Evolutionary conservation across 805 yeast genomes (phyloP).

Genomic region (Monosporozyma aerobia): DNA sequence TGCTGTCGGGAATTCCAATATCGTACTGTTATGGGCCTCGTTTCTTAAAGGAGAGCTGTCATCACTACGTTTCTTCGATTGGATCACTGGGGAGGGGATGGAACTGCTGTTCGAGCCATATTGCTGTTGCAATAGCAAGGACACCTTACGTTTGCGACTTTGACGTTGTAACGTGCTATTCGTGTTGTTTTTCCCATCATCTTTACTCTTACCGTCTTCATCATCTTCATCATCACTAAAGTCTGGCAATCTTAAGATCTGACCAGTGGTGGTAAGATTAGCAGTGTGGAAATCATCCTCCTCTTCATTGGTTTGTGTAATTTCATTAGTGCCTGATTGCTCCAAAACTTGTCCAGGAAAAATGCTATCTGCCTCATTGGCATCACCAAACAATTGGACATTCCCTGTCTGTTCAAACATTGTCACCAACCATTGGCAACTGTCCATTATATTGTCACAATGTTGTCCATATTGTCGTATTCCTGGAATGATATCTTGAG

Average conservation of each 20-base stretch:
- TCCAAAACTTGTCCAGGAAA: slow-evolving; percentile 2
- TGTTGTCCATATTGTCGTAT: slow-evolving; percentile 50
- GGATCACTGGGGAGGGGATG: slow-evolving; percentile 18
- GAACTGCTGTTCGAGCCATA: slow-evolving; percentile 28
- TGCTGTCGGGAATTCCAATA: slow-evolving; percentile 2
- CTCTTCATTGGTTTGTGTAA: not conserved
- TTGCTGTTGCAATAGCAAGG: slow-evolving; percentile 26
- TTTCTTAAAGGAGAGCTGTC: slow-evolving; percentile 5
- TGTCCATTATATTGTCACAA: slow-evolving; percentile 54
- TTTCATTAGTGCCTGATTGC: not conserved
- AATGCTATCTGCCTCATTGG: not conserved
- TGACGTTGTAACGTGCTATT: slow-evolving; percentile 26
- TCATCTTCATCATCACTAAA: slow-evolving; percentile 23
- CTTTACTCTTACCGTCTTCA: slow-evolving; percentile 7
- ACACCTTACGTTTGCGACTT: slow-evolving; percentile 25
- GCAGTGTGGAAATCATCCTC: slow-evolving; percentile 16
- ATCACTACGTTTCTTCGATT: not conserved
- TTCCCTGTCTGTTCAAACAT: slow-evolving; percentile 70
- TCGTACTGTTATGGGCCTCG: not conserved
- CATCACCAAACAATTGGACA: slow-evolving; percentile 36
- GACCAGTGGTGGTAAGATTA: slow-evolving; percentile 19
- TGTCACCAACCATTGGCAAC: slow-evolving; percentile 65
- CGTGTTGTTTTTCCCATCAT: not conserved
- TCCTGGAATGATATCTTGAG: slow-evolving; percentile 59
- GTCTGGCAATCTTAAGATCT: slow-evolving; percentile 19